Conservation (phyloP, 805 yeast genomes). For the Ogataea parapolymorpha region DNA sequence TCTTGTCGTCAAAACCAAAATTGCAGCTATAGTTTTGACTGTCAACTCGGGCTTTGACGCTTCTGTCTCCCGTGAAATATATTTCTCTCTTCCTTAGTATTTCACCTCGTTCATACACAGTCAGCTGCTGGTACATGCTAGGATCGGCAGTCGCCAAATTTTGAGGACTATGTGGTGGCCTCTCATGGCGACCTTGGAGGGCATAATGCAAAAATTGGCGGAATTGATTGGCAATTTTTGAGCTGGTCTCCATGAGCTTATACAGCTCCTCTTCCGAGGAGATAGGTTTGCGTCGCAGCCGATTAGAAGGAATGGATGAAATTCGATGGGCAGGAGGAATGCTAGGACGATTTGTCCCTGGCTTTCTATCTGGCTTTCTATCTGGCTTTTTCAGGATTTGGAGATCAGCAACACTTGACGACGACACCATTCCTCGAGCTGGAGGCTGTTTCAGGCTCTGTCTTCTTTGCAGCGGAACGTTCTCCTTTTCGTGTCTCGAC, state of each 20-base stretch:
- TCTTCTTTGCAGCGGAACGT: conserved; percentile 7
- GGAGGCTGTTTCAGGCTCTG: background rate
- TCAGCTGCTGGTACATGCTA: conserved; percentile 31
- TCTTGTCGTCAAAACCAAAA: conserved; percentile 70
- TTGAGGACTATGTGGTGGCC: conserved; percentile 11
- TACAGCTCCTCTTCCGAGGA: conserved; percentile 11
- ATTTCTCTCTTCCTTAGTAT: conserved; percentile 45
- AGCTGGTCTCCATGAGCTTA: conserved; percentile 5
- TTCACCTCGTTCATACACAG: conserved; percentile 60
- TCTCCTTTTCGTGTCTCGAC: conserved; percentile 19
- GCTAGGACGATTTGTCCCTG: background rate
- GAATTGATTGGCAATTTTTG: conserved; percentile 7
- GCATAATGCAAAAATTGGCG: conserved; percentile 4
- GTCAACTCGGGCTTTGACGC: conserved; percentile 30
- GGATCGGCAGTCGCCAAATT: conserved; percentile 20
- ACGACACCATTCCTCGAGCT: conserved; percentile 6
- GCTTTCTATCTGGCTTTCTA: conserved; percentile 13
- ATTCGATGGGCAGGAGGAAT: background rate
- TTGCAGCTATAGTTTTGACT: conserved; percentile 42
- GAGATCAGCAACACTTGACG: conserved; percentile 5
- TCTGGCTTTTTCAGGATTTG: conserved; percentile 4
- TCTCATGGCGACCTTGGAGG: background rate
- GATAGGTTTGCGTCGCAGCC: conserved; percentile 1
- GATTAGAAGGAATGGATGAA: conserved; percentile 1
- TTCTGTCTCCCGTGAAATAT: conserved; percentile 46